Base-by-base conservation (phyloP, 805 yeast species). In the Helenozyma baotianmanensis region DNA sequence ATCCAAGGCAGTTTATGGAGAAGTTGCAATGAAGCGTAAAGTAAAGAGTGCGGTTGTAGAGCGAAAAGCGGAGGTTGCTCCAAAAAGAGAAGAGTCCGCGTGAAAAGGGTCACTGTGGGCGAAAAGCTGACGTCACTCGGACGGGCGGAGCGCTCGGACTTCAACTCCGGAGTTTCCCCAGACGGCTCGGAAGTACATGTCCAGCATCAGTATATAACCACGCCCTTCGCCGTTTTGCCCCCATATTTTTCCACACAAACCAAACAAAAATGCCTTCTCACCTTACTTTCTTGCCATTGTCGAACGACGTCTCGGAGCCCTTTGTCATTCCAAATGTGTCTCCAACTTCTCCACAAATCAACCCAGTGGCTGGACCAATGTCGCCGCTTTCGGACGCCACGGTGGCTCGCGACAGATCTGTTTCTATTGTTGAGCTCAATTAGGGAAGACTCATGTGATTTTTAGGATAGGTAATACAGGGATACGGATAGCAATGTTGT, bases 271-370 rank as follows among this genome's bases (percentile, higher is more conserved):
- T 43, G 48, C 32, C 43, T 25, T 28, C 42, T n/a, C 36, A 35
- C 9, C 21, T 34, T 60, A 43, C 62, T 44, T 79, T 74, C 56
- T 65, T 80, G 55, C 64, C 69, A 29, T 67, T 80, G 54, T 68
- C 80, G 24, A 68, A 76, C 33, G 77, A 76, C 40, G 58, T 70
- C 31, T 67, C 74, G 37, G 66, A 73, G 56, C 86, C 88, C 45
- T 80, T 79, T 48, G 70, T 80, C 34, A 78, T 80, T 48, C 79
- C 80, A 48, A 59, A 72, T 40, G 68, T 78, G 28, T 78, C 85
- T 1, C 86, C 85, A 22, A 68, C 68, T 7, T 68, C 64, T 11
- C 61, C 66, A 13, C 25, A 35, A 23, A 32, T 48, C 14, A 18
- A 29, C 3, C 30, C 38, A 10, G 31, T 21, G 6, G 45, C 56